Percentiles rank a stretch among this genome's conserved stretches.
These are phyloP conservation scores for Neurospora sp. DNA, from an alignment of 495 filamentous ascomycete species.

Conservation along the genomic window DNA sequence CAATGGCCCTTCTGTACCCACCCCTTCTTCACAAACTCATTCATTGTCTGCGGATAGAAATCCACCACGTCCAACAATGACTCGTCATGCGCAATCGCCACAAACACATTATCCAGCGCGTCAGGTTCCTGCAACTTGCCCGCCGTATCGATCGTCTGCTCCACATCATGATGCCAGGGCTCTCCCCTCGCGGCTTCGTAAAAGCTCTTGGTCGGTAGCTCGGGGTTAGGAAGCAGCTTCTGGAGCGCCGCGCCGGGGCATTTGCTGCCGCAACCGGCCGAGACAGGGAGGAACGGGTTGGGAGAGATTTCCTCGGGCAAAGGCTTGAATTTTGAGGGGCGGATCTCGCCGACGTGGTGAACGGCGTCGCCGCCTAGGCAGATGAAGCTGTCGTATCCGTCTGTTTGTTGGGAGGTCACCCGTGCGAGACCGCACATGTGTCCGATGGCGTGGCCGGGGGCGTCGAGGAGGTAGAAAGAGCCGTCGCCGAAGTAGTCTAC, in stretches of 20 bases:
- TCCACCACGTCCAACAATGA: conserved; percentile 35
- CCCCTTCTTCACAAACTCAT: conserved; percentile 40
- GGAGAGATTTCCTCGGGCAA: conserved; percentile 35
- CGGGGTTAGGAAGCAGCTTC: conserved; percentile 16
- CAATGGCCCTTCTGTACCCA: conserved; percentile 41
- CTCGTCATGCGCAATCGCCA: conserved; percentile 45
- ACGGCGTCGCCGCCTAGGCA: conserved; percentile 46
- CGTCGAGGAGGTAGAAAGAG: conserved; percentile 46
- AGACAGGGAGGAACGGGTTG: conserved; percentile 21
- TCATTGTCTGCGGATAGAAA: conserved; percentile 39
- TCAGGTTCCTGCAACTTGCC: conserved; percentile 38
- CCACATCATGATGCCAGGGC: conserved; percentile 15
- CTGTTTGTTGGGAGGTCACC: conserved; percentile 23
- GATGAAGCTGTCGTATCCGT: conserved; percentile 36
- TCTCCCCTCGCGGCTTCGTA: conserved; percentile 18
- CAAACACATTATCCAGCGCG: conserved; percentile 39
- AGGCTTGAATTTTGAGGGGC: conserved; percentile 40
- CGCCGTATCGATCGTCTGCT: conserved; percentile 26
- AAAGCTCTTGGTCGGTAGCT: conserved; percentile 20
- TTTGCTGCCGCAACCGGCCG: neutral
- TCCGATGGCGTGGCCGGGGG: conserved; percentile 46
- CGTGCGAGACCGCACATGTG: conserved; percentile 48
- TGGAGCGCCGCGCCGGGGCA: conserved; percentile 35
- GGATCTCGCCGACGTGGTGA: conserved; percentile 43
- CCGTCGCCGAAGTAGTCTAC: conserved; percentile 55